These are phyloP conservation scores for Rhinocladiella similis DNA, from an alignment of 2,329 filamentous ascomycete genomes.

Conservation along the genomic window DNA sequence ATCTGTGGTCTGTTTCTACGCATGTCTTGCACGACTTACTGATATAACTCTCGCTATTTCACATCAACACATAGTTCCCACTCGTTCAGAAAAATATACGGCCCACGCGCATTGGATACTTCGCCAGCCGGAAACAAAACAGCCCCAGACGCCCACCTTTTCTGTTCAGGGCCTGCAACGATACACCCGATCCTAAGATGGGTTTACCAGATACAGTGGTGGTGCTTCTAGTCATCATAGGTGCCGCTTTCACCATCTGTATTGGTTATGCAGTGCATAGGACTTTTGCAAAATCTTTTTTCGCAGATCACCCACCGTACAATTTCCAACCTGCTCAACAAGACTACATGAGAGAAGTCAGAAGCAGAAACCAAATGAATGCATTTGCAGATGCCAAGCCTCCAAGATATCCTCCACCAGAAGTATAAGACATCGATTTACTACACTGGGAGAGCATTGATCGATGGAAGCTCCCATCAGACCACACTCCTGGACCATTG, in stretches of 20 bases:
- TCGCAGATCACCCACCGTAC: background rate
- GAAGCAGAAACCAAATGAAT: constrained; percentile 11
- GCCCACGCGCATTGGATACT: too few relatives aligned
- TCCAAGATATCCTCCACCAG: background rate
- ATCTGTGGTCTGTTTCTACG: too few relatives aligned
- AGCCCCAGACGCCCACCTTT: background rate
- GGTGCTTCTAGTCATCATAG: constrained; percentile 19
- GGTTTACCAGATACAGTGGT: constrained; percentile 12
- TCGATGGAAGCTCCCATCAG: background rate
- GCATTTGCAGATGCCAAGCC: constrained; percentile 11
- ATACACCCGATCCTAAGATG: background rate
- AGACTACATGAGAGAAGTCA: constrained; percentile 22
- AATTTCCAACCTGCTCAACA: constrained; percentile 14
- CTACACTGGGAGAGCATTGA: too few relatives aligned
- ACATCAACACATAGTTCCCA: too few relatives aligned
- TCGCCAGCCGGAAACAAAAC: background rate
- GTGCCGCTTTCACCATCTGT: constrained; percentile 6
- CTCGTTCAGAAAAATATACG: too few relatives aligned
- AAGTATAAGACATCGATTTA: background rate
- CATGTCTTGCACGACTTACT: too few relatives aligned
- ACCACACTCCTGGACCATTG: background rate
- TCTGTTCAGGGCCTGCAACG: background rate
- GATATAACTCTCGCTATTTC: too few relatives aligned
- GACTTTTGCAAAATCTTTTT: constrained; percentile 5
- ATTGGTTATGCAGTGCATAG: constrained; percentile 18